Base-by-base conservation (phyloP, 768 basidiomycete species). In the Gloeophyllum trabeum region DNA sequence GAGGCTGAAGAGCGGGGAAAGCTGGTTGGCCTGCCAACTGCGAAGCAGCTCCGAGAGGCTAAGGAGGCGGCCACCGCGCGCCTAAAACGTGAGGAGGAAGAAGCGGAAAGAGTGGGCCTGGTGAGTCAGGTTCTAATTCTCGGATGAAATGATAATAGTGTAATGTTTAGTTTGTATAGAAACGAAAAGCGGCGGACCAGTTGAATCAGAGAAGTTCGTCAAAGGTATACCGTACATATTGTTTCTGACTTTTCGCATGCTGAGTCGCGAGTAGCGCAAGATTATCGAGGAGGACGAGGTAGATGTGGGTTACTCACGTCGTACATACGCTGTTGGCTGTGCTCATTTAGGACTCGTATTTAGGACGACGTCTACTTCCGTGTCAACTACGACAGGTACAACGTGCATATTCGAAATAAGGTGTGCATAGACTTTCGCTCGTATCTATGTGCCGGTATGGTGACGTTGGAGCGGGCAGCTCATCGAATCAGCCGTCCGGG, bases 341-440 rank as follows among this genome's bases (percentile, higher is more conserved):
- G 38, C 20, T 40, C 22, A 13, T 32, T 35, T 20, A 24, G 40
- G 26, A 36, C 35, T 41, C 22, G 14, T 6, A 12, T 21, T 16
- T 44, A 91, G 81, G 76, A 85, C 14, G 66, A 66, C 2, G 73
- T 88, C 24, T 79, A 80, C 59, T 86, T 96, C 55, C 76, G 87
- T 38, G 73, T 97, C 38, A 97, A 97, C 63, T 86, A 81, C 55
- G 82, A 91, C 50, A 83, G 76, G 51, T 94, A 92, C 60, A 79
- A 84, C 49, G 67, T 89, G 24, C 80, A 88, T 51, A 76, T 96
- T 41, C 81, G 94, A 34, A 94, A 96, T 62, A 69, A 80, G 54
- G 90, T 89, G 50, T 5, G 76, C 51, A 36, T 24, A n/a, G 28
- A 34, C 16, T 13, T 13, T 5, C 19, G 13, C 6, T 7, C 2